A percentile compares a stretch with the other conserved stretches of the same genome.
Conservation (phyloP, 345 rosid genomes). For the thale cress (Arabidopsis thaliana) region DNA sequence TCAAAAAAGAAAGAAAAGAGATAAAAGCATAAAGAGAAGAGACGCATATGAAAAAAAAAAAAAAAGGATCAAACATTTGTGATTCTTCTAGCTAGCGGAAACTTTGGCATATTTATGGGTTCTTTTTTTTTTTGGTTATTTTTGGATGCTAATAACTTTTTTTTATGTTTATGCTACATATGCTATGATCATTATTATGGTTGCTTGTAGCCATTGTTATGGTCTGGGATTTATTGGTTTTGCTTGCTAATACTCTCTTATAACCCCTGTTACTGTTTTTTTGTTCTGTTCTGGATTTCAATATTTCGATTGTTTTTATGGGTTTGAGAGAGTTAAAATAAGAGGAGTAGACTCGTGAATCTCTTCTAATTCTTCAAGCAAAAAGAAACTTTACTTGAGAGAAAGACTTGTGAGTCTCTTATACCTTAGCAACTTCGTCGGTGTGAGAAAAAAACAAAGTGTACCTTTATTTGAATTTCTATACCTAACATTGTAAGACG, state of each 20-base stretch:
- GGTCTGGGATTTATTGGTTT: conserved; percentile 24
- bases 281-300: not conserved
- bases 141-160: conserved; percentile 37
- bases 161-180: conserved; percentile 33
- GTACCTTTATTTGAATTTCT: not conserved
- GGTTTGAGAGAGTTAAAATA: not conserved
- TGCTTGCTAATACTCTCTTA: conserved; percentile 14
- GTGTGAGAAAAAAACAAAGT: not conserved
- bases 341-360: not conserved
- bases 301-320: not conserved
- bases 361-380: not conserved
- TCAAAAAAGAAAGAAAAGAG: not conserved
- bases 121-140: conserved; percentile 19
- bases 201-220: conserved; percentile 38
- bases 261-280: not conserved
- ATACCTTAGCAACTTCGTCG: not conserved
- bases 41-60: conserved; percentile 20
- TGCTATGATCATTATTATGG: conserved; percentile 23
- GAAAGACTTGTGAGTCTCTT: conserved; percentile 7
- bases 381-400: not conserved
- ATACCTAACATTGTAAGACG: not conserved
- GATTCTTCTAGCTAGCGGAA: conserved; percentile 41
- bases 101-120: conserved; percentile 37
- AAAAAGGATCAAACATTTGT: conserved; percentile 43
- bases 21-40: conserved; percentile 34